Base-by-base conservation (phyloP, 1,284 basidiomycete species). In the Austroboletus rostrupii region DNA sequence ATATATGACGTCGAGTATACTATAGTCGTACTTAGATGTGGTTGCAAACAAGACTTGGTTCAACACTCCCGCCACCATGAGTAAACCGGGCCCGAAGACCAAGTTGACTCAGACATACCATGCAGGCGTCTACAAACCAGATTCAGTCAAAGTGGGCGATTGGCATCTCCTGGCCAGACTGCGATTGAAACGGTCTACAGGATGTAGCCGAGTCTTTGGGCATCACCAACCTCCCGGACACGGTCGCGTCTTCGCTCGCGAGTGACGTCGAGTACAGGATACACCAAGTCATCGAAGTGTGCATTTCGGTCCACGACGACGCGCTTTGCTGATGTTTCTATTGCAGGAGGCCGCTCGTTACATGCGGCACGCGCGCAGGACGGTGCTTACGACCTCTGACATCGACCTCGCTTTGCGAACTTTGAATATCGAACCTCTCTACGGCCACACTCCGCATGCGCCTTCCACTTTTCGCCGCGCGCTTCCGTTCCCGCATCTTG, bases 241-340 rank as follows among this genome's bases (percentile, higher is more conserved):
- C 79, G 7, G 89, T 97, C 12, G 89, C 93, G 2, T 83, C 85
- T 17, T 80, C 90, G 0, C 78, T 99, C 16, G 94, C 96, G 3
- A 92, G 91, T 54, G 97, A 99, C 72, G 92, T 98, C 38, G 96
- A 99, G 68, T 97, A 98, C 70, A 79, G 97, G 52, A 82, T 98
- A 64, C 93, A 96, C 66, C 91, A 96, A 66, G 84, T 96, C 40
- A 81, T 95, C 53, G 91, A 97, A 78, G 90, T 90, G 56, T 53
- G 72, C 35, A n/a, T 61, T 29, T 26, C 29, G 13, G 20, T 13
- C 29, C 20, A 17, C 12, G 7, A 3, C 29, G 23, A 38, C n/a
- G 7, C 29, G 3, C 13, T 6, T 17, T 11, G 4, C 12, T 28
- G 32, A 55, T 17, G 33, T 28, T 33, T 19, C 38, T 20, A 19